phyloP scores from a whole-genome alignment of 768 basidiomycete species.

The Trametes cingulata region DNA sequence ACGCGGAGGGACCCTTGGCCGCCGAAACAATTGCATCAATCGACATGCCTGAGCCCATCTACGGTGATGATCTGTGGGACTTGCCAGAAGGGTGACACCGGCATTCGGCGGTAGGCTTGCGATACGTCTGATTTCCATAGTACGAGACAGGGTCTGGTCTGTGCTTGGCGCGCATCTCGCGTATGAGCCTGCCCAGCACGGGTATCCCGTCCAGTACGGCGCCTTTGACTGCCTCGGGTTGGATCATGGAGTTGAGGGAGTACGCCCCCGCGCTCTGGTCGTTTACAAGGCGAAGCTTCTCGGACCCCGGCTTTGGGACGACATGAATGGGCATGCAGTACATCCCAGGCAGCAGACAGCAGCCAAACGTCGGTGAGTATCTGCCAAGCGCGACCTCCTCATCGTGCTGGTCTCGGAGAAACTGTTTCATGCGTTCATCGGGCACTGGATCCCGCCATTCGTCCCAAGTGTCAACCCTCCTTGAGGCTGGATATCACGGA shows the following conservation, averaged over 20 bases:
- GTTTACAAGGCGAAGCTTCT: constrained; percentile 39
- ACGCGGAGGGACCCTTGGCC: constrained; percentile 28
- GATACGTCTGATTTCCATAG: constrained; percentile 29
- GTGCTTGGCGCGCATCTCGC: neutral
- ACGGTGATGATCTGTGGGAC: constrained; percentile 38
- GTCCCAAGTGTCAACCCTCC: constrained; percentile 24
- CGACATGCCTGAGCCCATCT: constrained; percentile 32
- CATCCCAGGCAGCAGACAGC: constrained; percentile 45
- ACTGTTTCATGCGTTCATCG: neutral
- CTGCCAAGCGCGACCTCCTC: constrained; percentile 17
- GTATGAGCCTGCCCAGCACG: constrained; percentile 5
- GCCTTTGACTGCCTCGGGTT: neutral
- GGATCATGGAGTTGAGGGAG: constrained; percentile 36
- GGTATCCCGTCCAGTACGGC: constrained; percentile 11
- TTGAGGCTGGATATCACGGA: no score
- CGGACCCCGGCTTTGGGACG: constrained; percentile 38
- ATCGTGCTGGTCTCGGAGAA: constrained; percentile 16
- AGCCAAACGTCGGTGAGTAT: constrained; percentile 34
- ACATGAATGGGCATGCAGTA: constrained; percentile 39
- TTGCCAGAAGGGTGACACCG: constrained; percentile 32
- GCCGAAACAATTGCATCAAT: constrained; percentile 38
- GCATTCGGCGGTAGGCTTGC: constrained; percentile 28
- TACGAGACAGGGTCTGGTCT: neutral
- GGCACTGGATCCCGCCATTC: neutral
- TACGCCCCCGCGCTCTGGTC: constrained; percentile 39